Percentiles rank a stretch among this genome's conserved stretches.
Evolutionary conservation across 192 early-diverging fungal species (phyloP).

Genomic region (Backusella tuberculispora): DNA sequence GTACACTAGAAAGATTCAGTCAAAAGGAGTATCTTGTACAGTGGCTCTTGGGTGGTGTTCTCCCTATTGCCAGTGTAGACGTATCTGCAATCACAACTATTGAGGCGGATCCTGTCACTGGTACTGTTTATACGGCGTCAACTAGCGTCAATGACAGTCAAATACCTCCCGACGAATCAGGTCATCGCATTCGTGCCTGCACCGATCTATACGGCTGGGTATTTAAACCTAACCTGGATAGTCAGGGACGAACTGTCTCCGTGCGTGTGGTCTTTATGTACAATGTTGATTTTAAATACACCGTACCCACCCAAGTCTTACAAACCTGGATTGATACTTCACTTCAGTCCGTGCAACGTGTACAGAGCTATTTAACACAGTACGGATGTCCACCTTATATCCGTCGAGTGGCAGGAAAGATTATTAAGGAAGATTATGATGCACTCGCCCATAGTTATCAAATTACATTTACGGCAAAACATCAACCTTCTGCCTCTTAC

Average conservation of each 20-base stretch:
- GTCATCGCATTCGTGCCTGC: constrained; percentile 46
- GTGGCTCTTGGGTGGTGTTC: constrained; percentile 15
- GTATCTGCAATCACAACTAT: constrained; percentile 51
- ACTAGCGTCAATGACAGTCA: constrained; percentile 52
- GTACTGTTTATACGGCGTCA: constrained; percentile 47
- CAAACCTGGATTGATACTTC: constrained; percentile 33
- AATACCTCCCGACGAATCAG: constrained; percentile 48
- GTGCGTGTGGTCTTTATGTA: constrained; percentile 48
- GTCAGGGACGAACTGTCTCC: constrained; percentile 40
- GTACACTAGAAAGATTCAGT: constrained; percentile 52
- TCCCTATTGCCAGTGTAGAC: constrained; percentile 40
- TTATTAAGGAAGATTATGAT: constrained; percentile 49
- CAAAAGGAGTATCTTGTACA: constrained; percentile 52
- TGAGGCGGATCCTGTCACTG: constrained; percentile 52
- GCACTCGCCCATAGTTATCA: constrained; percentile 44
- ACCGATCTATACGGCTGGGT: constrained; percentile 54
- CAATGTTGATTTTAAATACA: constrained; percentile 47
- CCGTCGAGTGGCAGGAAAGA: constrained; percentile 46
- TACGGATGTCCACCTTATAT: constrained; percentile 60
- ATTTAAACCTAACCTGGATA: constrained; percentile 50
- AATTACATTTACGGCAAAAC: constrained; percentile 47
- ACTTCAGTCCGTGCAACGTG: constrained; percentile 40
- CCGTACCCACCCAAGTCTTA: constrained; percentile 42
- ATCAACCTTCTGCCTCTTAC: constrained; percentile 40
- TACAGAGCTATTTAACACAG: constrained; percentile 49